Evolutionary conservation across 163 green algal species (phyloP), one percentile per base, ranked within the genome.

Genomic region (Prototheca cutis): DNA sequence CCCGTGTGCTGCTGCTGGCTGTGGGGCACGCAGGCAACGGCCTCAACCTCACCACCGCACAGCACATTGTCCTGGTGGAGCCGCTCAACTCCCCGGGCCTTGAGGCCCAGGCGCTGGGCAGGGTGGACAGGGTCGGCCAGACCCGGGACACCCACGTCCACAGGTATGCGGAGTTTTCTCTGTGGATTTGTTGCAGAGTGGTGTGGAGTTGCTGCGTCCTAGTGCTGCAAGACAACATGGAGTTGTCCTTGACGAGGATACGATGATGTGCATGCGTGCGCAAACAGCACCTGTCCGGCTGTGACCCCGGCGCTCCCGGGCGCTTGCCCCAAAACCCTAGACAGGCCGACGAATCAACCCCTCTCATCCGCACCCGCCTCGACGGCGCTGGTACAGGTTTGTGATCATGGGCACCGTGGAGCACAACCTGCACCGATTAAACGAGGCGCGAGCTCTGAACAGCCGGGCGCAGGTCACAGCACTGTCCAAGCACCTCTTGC

Each of bases 51-150:
- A 87, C 81, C n/a, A 70, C 61, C 67, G 90, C 90, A 4, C 78
- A 91, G 71, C 90, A 97, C 63, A 90, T 96, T 57, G 58, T 96
- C 48, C 60, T 96, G 40, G 64, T 93, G 52, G 90, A 97, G 77
- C 90, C 90, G 7, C 62, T 88, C 53, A 62, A 94, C 18, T 84
- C 96, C 58, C 80, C 87, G 1, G 84, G 66, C 4, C 53, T 76
- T 39, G 86, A 96, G 70, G 78, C 79, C 39, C 89, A 96, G 71
- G 89, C 86, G 7, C 67, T 93, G n/a, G 87, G 87, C 4, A 67
- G 91, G 10, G 78, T 97, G 39, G 78, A 94, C 65, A 75, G 91
- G 27, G 94, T 98, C 49, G 91, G 91, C 0, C 90, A 98, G 76
- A 59, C 47, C 4, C 48, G 61, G 1, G 40, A 65, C 27, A 91